Evolutionary conservation across 257 asterid species (phyloP), one percentile per base, ranked within the genome.

Genomic region (Mentha longifolia): DNA sequence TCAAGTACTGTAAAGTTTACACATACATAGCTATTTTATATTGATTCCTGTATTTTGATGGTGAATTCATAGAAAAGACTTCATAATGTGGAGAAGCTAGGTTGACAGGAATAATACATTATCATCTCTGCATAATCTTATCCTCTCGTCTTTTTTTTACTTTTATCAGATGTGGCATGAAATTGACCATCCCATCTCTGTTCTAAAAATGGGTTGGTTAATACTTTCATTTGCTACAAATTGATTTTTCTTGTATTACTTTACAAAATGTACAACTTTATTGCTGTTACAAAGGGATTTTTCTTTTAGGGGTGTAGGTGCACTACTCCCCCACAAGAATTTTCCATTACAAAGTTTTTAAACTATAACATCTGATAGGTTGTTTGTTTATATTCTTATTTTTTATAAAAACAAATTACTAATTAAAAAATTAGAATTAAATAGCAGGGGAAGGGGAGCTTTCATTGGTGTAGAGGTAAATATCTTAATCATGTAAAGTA

Each of bases 401-500:
- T 45, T 22, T 16, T 6, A 6, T 17, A 46, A 33, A 19, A 60
- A 60, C 10, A 50, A 35, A 19, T 8, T 20, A 13, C 56, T 68
- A 14, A 25, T 62, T n/a, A 62, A 41, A 72, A 56, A 43, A 43
- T 58, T 47, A 8, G 43, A 65, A 46, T 51, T 0, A 12, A 17
- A 8, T 31, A 19, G 43, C 22, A 45, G 61, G 59, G 28, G 16
- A 35, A 28, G 31, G 3, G 43, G 15, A 52, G 56, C 71, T 19
- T 61, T 10, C n/a, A n/a, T 52, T 19, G n/a, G 60, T 67, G 4
- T 73, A 56, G 52, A 56, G 45, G 57, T 70, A 14, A 3, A 35
- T 52, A 57, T 50, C 41, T 30, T 61, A 42, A 14, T 52, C 59
- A 33, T 72, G 55, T 58, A 13, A 75, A 74, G 68, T 64, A 30